Conservation (phyloP, 164 flowering plant species). For the Cinnamomum micranthum region DNA sequence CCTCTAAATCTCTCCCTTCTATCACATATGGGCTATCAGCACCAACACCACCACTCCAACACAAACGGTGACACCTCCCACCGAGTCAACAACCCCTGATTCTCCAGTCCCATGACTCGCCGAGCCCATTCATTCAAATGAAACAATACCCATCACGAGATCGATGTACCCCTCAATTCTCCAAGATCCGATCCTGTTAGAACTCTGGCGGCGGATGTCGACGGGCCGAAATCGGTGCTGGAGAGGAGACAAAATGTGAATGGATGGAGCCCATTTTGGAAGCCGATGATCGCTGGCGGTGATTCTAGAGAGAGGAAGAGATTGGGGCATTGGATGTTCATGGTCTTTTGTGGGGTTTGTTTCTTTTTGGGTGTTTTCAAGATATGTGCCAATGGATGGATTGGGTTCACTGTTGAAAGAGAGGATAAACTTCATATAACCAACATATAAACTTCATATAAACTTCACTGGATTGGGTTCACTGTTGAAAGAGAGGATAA, state of each 20-base stretch:
- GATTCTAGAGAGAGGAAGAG: conserved; percentile 56
- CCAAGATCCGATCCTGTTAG: conserved; percentile 58
- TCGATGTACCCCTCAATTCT: conserved; percentile 63
- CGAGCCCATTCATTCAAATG: conserved; percentile 83
- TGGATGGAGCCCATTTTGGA: conserved; percentile 21
- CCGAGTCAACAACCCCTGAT: conserved; percentile 80
- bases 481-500: too few relatives aligned
- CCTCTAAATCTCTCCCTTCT: not conserved
- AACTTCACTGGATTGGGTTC: too few relatives aligned
- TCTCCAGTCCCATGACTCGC: conserved; percentile 79
- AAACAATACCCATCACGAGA: conserved; percentile 48
- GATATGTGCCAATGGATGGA: conserved; percentile 78
- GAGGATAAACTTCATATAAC: conserved; percentile 6
- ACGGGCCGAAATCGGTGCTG: conserved; percentile 29
- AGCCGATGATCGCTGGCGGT: conserved; percentile 23
- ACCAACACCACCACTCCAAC: conserved; percentile 13
- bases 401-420: conserved; percentile 66
- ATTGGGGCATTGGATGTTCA: conserved; percentile 81
- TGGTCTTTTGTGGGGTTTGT: conserved; percentile 78
- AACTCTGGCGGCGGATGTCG: conserved; percentile 16
- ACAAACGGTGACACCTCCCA: conserved; percentile 36
- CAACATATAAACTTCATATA: too few relatives aligned
- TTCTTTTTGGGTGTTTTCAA: conserved; percentile 75
- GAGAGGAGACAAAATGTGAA: conserved; percentile 34
- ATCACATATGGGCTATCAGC: conserved; percentile 29